A percentile compares a stretch with the other conserved stretches of the same genome.
Evolutionary conservation across 208 protist genomes (phyloP).

Genomic region (Phytomonas francai): DNA sequence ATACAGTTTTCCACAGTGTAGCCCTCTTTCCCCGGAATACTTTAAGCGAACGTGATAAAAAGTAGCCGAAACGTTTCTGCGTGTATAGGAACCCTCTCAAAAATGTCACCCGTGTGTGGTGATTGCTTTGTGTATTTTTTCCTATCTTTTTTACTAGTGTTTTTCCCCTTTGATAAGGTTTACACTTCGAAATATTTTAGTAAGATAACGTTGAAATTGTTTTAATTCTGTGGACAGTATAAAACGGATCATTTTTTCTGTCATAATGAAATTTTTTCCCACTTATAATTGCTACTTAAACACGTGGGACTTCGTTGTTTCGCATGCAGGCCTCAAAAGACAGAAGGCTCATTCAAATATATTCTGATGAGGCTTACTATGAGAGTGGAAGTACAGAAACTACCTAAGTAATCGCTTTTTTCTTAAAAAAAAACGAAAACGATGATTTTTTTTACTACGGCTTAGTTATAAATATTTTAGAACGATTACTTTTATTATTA

Average conservation of each 20-base stretch:
- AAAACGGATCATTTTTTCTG: no score
- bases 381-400: not conserved
- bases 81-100: not conserved
- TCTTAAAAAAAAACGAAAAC: slow-evolving; percentile 11
- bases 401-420: not conserved
- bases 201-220: not conserved
- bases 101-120: not conserved
- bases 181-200: not conserved
- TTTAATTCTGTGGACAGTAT: not conserved
- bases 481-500: slow-evolving; percentile 17
- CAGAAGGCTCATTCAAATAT: not conserved
- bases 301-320: not conserved
- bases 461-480: not conserved
- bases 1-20: not conserved
- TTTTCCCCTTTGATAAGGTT: not conserved
- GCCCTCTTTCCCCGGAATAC: not conserved
- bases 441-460: not conserved
- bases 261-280: no score
- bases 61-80: not conserved
- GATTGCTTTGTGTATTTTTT: not conserved
- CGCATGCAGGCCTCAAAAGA: not conserved
- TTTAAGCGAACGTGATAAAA: not conserved
- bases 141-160: not conserved
- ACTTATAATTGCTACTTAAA: not conserved
- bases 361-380: not conserved